Evolutionary conservation across 2,329 filamentous ascomycete genomes (phyloP).

Genomic region (Aspergillus sclerotialis): DNA sequence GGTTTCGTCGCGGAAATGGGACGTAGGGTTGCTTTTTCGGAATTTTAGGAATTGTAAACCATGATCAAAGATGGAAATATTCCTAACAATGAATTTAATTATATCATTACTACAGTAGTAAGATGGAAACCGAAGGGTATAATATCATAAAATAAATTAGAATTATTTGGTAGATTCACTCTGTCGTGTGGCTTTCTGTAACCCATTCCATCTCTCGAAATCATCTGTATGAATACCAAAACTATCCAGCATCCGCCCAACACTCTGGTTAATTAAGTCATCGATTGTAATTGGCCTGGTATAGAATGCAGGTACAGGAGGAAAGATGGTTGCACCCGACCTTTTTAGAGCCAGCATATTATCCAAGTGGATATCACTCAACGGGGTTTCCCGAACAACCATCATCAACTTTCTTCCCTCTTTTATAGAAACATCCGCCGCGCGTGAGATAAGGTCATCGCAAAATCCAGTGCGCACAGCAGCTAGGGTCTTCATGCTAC

Average conservation of each 20-base stretch:
- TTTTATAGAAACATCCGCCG: conserved; percentile 39
- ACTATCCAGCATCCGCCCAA: conserved; percentile 36
- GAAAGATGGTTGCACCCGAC: conserved; percentile 32
- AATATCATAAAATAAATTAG: too few relatives aligned
- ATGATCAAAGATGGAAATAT: too few relatives aligned
- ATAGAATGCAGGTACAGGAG: conserved; percentile 36
- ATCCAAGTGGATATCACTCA: conserved; percentile 10
- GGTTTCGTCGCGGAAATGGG: too few relatives aligned
- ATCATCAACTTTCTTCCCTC: conserved; percentile 31
- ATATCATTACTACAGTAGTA: too few relatives aligned
- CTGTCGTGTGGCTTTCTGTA: too few relatives aligned
- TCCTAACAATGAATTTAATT: too few relatives aligned
- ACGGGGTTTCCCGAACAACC: conserved; percentile 34
- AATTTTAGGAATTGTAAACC: too few relatives aligned
- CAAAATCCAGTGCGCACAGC: conserved; percentile 30
- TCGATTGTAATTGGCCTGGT: conserved; percentile 19
- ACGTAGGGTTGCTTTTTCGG: too few relatives aligned
- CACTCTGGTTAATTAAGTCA: conserved; percentile 34
- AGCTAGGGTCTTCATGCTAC: conserved; percentile 41
- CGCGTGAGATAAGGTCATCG: conserved; percentile 36
- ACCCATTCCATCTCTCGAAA: conserved; percentile 15
- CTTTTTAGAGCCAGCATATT: conserved; percentile 5
- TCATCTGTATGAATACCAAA: conserved; percentile 28
- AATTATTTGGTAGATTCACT: too few relatives aligned
- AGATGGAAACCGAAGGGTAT: too few relatives aligned